Conservation (phyloP, 306 rosid species). For the Cicer yamashitae region DNA sequence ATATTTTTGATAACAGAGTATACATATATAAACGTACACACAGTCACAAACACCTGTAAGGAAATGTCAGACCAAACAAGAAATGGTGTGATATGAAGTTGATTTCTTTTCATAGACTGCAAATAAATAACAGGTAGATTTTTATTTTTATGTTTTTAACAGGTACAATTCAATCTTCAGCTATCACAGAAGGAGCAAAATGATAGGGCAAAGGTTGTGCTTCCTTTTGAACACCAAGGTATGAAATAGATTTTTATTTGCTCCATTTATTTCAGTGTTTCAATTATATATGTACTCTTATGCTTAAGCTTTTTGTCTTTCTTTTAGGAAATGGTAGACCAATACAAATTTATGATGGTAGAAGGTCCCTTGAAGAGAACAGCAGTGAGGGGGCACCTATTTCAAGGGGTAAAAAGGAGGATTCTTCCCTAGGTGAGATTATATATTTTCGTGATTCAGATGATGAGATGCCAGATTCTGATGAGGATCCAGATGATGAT, state of each 20-base stretch:
- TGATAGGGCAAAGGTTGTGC: slow-evolving; percentile 89
- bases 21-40: not conserved
- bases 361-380: slow-evolving; percentile 64
- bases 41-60: not conserved
- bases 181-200: slow-evolving; percentile 86
- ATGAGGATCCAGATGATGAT: slow-evolving; percentile 98
- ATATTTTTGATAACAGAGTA: slow-evolving; percentile 26
- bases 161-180: slow-evolving; percentile 91
- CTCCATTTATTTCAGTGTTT: not conserved
- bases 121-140: slow-evolving; percentile 8
- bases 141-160: slow-evolving; percentile 35
- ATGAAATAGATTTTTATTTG: slow-evolving; percentile 35
- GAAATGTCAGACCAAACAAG: slow-evolving; percentile 22
- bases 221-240: slow-evolving; percentile 99
- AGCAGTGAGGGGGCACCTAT: slow-evolving; percentile 48
- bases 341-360: slow-evolving; percentile 87
- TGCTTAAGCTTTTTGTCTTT: slow-evolving; percentile 20
- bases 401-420: slow-evolving; percentile 52
- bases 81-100: slow-evolving; percentile 30
- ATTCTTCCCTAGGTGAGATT: slow-evolving; percentile 79
- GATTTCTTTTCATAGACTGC: slow-evolving; percentile 9
- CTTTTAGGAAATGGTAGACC: slow-evolving; percentile 76
- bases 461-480: slow-evolving; percentile 98
- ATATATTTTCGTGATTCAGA: slow-evolving; percentile 90
- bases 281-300: slow-evolving; percentile 18